Conservation (phyloP, 139 green algal genomes). For the Pycnococcus provasolii region DNA sequence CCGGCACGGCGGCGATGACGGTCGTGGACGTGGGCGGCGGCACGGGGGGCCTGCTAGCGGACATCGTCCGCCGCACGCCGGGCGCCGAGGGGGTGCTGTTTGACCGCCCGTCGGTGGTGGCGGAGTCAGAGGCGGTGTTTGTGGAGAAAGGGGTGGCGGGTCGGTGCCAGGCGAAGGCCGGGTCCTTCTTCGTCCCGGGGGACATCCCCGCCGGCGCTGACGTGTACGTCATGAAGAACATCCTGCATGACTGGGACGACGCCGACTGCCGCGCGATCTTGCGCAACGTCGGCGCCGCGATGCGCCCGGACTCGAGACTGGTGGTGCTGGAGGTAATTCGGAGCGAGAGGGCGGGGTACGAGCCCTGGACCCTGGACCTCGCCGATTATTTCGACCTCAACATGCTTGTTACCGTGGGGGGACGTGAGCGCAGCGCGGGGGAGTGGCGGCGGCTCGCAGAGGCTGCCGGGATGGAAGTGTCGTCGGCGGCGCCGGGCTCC, state of each 20-base stretch:
- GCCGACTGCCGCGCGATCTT: constrained; percentile 9
- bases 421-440: background rate
- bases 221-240: constrained; percentile 28
- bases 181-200: background rate
- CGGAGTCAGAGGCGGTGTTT: background rate
- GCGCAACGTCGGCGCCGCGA: background rate
- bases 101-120: background rate
- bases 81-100: background rate
- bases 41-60: constrained; percentile 1
- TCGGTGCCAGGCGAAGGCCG: background rate
- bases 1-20: background rate
- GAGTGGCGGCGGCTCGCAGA: background rate
- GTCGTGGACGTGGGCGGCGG: constrained; percentile 7
- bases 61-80: background rate
- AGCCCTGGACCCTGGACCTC: constrained; percentile 5
- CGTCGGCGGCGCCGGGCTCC: no score
- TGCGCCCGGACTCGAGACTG: constrained; percentile 10
- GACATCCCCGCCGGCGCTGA: constrained; percentile 4
- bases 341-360: background rate
- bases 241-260: constrained; percentile 28
- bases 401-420: constrained; percentile 15
- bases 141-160: background rate
- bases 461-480: background rate
- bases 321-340: constrained; percentile 17
- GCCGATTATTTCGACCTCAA: constrained; percentile 9